Percentiles rank a stretch among this genome's conserved stretches.
These are phyloP conservation scores for Microbotryum scabiosae DNA, from an alignment of 1,284 basidiomycete genomes.

Conservation along the genomic window DNA sequence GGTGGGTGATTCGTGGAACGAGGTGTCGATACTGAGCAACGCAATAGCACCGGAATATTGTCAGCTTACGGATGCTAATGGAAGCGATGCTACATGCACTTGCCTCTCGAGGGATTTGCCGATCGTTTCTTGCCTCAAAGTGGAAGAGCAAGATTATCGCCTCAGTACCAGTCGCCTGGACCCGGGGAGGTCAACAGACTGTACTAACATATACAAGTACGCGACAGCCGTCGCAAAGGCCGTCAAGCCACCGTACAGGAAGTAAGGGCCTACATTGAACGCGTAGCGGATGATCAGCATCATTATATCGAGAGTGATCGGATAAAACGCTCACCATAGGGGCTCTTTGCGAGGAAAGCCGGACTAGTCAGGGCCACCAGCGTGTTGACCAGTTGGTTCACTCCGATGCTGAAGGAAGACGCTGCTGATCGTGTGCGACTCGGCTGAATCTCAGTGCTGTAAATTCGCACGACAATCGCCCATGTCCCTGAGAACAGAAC, in stretches of 20 bases:
- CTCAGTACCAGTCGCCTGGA: no score
- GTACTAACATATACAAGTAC: not conserved
- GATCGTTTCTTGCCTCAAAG: conserved; percentile 1
- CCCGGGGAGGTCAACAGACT: no score
- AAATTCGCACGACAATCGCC: conserved; percentile 37
- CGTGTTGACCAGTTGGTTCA: conserved; percentile 46
- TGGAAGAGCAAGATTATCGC: no score
- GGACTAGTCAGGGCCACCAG: conserved; percentile 47
- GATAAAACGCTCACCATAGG: conserved; percentile 45
- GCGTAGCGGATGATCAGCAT: not conserved
- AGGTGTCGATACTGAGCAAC: conserved; percentile 7
- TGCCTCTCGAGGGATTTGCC: conserved; percentile 14
- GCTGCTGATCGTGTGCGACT: conserved; percentile 41
- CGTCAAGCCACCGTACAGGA: conserved; percentile 7
- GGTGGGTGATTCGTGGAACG: conserved; percentile 2
- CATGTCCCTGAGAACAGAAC: conserved; percentile 5
- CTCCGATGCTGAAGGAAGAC: conserved; percentile 42
- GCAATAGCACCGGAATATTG: no score
- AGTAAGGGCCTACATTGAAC: not conserved
- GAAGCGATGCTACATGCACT: not conserved
- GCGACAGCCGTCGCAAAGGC: not conserved
- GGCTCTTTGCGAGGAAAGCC: conserved; percentile 45
- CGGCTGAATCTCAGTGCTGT: conserved; percentile 45
- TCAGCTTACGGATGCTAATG: no score
- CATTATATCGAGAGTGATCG: conserved; percentile 24